Percentiles rank a stretch among this genome's conserved stretches.
Evolutionary conservation across 805 yeast species (phyloP).

Genomic region (Saccharomycopsis guyanensis): DNA sequence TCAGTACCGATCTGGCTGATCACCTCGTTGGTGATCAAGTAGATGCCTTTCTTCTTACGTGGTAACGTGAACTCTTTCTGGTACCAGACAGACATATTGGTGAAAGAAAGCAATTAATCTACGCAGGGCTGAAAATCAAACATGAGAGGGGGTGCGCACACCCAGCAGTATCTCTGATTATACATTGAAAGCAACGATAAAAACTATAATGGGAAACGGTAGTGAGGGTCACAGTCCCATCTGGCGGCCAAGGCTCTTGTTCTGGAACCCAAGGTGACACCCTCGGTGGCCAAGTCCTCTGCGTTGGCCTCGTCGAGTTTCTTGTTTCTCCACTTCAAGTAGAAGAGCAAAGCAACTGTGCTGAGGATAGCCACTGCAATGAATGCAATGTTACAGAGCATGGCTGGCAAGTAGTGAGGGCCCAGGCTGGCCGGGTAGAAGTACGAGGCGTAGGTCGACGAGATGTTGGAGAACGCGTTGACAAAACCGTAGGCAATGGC

Average conservation of each 20-base stretch:
- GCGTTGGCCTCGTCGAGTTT: slow-evolving; percentile 15
- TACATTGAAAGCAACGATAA: background rate
- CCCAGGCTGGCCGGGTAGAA: slow-evolving; percentile 38
- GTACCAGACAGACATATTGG: slow-evolving; percentile 5
- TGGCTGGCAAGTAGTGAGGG: slow-evolving; percentile 42
- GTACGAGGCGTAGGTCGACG: slow-evolving; percentile 50
- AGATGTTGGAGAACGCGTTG: slow-evolving; percentile 49
- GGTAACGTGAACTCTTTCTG: slow-evolving; percentile 18
- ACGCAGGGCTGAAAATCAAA: too few relatives aligned
- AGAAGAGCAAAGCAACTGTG: slow-evolving; percentile 33
- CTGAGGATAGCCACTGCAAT: slow-evolving; percentile 33
- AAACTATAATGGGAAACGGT: slow-evolving; percentile 3
- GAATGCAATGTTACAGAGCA: slow-evolving; percentile 42
- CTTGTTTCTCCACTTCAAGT: slow-evolving; percentile 26
- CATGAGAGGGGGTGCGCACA: too few relatives aligned
- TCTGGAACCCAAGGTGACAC: slow-evolving; percentile 10
- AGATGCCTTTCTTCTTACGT: slow-evolving; percentile 39
- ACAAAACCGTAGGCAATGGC: slow-evolving; percentile 50
- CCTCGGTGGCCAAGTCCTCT: slow-evolving; percentile 17
- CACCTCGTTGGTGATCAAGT: slow-evolving; percentile 66
- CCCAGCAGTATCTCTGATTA: too few relatives aligned
- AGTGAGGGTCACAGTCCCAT: slow-evolving; percentile 15
- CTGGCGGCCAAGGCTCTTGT: slow-evolving; percentile 8
- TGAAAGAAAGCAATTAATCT: too few relatives aligned
- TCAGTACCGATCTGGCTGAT: slow-evolving; percentile 44